These are phyloP conservation scores for Neonectria magnoliae DNA, from an alignment of 2,329 filamentous ascomycete species.

Conservation along the genomic window DNA sequence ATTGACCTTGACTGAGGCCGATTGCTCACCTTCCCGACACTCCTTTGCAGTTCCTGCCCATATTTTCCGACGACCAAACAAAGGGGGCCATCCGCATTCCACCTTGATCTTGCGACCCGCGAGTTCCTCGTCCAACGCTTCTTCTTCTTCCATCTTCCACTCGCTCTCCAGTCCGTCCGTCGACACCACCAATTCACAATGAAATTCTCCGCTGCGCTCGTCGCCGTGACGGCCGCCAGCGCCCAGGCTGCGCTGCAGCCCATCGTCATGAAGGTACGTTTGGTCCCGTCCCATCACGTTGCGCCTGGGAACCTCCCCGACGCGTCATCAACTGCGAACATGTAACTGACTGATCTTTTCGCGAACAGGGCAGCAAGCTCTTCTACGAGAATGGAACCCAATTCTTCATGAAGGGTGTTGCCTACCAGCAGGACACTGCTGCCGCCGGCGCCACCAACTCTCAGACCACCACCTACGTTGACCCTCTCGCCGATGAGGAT, in stretches of 20 bases:
- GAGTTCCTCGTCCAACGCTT: slow-evolving; percentile 31
- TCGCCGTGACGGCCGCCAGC: slow-evolving; percentile 54
- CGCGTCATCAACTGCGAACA: background rate
- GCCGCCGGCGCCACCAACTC: slow-evolving; percentile 61
- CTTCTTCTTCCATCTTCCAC: slow-evolving; percentile 14
- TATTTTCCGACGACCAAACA: slow-evolving; percentile 19
- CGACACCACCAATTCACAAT: slow-evolving; percentile 42
- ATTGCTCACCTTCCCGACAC: slow-evolving; percentile 44
- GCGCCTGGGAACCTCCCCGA: background rate
- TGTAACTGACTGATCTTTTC: slow-evolving; percentile 5
- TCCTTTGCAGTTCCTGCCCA: slow-evolving; percentile 37
- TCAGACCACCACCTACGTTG: slow-evolving; percentile 70
- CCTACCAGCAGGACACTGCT: slow-evolving; percentile 86
- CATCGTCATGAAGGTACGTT: slow-evolving; percentile 74
- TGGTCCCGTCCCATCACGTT: background rate
- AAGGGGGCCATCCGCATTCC: slow-evolving; percentile 32
- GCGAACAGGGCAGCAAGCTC: slow-evolving; percentile 78
- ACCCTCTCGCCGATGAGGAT: slow-evolving; percentile 79
- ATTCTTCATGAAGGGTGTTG: slow-evolving; percentile 88
- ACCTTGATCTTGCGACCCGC: slow-evolving; percentile 16
- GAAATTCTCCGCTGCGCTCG: slow-evolving; percentile 51
- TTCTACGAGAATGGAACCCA: slow-evolving; percentile 80
- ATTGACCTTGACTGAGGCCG: slow-evolving; percentile 40
- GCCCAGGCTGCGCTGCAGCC: slow-evolving; percentile 60
- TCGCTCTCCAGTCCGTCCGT: slow-evolving; percentile 27